Conservation (phyloP, 257 asterid species). For the Nicotiana undulata region DNA sequence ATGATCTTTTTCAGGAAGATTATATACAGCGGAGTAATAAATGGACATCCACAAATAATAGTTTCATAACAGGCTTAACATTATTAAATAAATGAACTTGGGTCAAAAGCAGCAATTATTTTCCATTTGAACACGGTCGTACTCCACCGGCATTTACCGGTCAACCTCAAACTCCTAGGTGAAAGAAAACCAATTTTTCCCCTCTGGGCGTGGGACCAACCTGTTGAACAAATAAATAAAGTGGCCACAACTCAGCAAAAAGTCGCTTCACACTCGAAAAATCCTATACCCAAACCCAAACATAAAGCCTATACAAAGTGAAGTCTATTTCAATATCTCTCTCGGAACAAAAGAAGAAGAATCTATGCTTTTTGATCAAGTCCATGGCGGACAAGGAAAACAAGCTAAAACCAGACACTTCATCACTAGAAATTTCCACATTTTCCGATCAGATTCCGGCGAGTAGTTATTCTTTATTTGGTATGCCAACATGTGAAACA, state of each 20-base stretch:
- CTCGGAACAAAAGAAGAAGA: constrained; percentile 11
- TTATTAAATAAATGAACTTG: too few relatives aligned
- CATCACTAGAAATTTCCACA: constrained; percentile 10
- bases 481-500: constrained; percentile 2
- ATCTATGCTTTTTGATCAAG: constrained; percentile 18
- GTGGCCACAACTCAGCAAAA: background rate
- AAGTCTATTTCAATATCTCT: background rate
- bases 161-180: constrained; percentile 23
- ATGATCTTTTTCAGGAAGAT: too few relatives aligned
- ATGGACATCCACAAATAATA: too few relatives aligned
- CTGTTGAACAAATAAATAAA: constrained; percentile 10
- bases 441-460: constrained; percentile 34
- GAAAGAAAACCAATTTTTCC: background rate
- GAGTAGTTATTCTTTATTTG: constrained; percentile 9
- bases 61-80: too few relatives aligned
- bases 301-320: background rate
- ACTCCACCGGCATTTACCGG: constrained; percentile 55
- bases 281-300: constrained; percentile 10
- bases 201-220: background rate
- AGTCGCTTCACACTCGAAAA: constrained; percentile 22
- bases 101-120: background rate
- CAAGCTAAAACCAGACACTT: background rate
- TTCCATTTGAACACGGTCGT: background rate
- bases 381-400: constrained; percentile 18
- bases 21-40: too few relatives aligned